Base-by-base conservation (phyloP, 495 filamentous ascomycete species). In the Evernia prunastri region DNA sequence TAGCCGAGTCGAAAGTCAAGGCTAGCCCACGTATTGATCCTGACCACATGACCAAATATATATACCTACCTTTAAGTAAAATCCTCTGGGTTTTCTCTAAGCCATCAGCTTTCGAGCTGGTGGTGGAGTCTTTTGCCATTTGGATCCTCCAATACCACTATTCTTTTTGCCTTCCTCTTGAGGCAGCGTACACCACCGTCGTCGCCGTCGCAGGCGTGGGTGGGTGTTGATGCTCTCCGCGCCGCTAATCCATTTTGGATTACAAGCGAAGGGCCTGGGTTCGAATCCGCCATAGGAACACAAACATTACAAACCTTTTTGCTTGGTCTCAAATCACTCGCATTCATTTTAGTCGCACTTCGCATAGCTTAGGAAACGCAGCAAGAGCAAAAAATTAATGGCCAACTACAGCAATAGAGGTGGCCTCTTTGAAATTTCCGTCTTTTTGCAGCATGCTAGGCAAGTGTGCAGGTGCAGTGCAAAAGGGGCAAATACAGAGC, bases 81-180 rank as follows among this genome's bases (percentile, higher is more conserved):
- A 51, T 15, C n/a, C 45, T 51, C 5, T 23, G 45, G 23, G 5
- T 51, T 51, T 51, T 51, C 45, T 51, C 12, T 23, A 51, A 25
- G 45, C 45, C 23, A 27, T 17, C 45, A 23, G 6, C 45, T 15
- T 51, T 27, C 45, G 45, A 15, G 45, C 18, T 8, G 45, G n/a
- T 51, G 23, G 45, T 27, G 23, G 45, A 51, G 45, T 51, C 45
- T 51, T 51, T 51, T 51, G 45, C 45, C 45, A 51, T 51, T 51
- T 51, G 27, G 45, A 51, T 51, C 45, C 45, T 51, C 45, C 31
- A 13, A 29, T 31, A 53, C 49, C 49, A 31, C 1, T n/a, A 49
- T 12, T 13, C 3, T 49, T 49, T 49, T 49, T 49, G 27, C 15
- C 45, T 29, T 51, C 45, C 45, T 51, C 45, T 9, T 51, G 45